A percentile compares a stretch with the other conserved stretches of the same genome.
Conservation (phyloP, 176 grass and related monocot species). For the Alloteropsis semialata region DNA sequence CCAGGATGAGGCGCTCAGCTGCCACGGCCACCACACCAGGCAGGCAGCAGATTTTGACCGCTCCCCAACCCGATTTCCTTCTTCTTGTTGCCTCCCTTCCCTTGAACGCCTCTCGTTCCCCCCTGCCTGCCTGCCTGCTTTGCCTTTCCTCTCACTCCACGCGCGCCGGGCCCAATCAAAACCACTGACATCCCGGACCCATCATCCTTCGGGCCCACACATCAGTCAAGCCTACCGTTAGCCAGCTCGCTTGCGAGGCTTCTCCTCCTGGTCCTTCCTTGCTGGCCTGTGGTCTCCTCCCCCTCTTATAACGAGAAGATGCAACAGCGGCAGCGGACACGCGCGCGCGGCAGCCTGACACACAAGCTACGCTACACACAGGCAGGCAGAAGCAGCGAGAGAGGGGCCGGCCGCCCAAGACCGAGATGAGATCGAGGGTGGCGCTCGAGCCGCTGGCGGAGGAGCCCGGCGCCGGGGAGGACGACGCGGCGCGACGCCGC, state of each 20-base stretch:
- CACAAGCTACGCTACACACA: slow-evolving; percentile 16
- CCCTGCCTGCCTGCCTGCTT: too few relatives aligned
- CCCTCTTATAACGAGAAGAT: slow-evolving; percentile 31
- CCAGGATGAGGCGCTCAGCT: too few relatives aligned
- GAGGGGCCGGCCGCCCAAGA: too few relatives aligned
- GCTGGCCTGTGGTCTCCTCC: too few relatives aligned
- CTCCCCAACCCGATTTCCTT: not conserved
- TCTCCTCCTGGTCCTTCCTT: too few relatives aligned
- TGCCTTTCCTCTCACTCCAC: slow-evolving; percentile 36
- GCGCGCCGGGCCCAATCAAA: accelerated
- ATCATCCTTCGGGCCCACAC: accelerated
- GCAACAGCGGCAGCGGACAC: slow-evolving; percentile 16
- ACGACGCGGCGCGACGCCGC: slow-evolving; percentile 29
- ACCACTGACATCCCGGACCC: not conserved
- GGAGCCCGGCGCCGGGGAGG: slow-evolving; percentile 77
- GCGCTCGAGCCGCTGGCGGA: slow-evolving; percentile 87
- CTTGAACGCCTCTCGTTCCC: slow-evolving; percentile 34
- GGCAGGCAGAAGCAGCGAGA: not conserved
- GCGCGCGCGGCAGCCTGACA: slow-evolving; percentile 18
- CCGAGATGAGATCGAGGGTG: slow-evolving; percentile 49
- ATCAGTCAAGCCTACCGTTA: not conserved
- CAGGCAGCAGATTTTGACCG: slow-evolving; percentile 44
- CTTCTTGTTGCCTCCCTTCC: slow-evolving; percentile 39
- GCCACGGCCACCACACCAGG: slow-evolving; percentile 3
- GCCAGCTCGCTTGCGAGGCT: too few relatives aligned